Percentiles rank a stretch among this genome's conserved stretches.
These are phyloP conservation scores for Sarocladium strictum DNA, from an alignment of 2,329 filamentous ascomycete species.

Conservation along the genomic window DNA sequence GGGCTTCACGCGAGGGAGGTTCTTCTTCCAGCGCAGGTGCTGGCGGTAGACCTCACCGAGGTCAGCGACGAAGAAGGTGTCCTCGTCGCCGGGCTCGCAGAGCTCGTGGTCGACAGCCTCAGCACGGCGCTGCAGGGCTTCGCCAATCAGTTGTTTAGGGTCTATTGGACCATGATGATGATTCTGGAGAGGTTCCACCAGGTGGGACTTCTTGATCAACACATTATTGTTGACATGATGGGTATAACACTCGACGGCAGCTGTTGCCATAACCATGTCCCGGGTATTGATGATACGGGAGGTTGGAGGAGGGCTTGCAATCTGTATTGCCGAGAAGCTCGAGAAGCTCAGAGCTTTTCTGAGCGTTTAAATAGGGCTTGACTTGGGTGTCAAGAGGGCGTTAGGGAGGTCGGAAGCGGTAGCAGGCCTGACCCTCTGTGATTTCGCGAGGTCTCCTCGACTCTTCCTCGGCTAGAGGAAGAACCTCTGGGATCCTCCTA, in stretches of 20 bases:
- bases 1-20: slow-evolving; percentile 84
- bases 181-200: slow-evolving; percentile 31
- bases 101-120: slow-evolving; percentile 77
- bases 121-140: slow-evolving; percentile 81
- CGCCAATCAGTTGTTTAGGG: slow-evolving; percentile 77
- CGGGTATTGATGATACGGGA: slow-evolving; percentile 23
- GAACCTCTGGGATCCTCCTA: slow-evolving; percentile 96
- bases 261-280: slow-evolving; percentile 63
- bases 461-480: slow-evolving; percentile 99
- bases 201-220: slow-evolving; percentile 38
- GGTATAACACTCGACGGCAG: slow-evolving; percentile 48
- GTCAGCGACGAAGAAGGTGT: slow-evolving; percentile 97
- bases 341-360: slow-evolving; percentile 3
- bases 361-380: neutral
- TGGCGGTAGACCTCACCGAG: slow-evolving; percentile 98
- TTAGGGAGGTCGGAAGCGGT: slow-evolving; percentile 96
- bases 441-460: slow-evolving; percentile 97
- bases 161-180: slow-evolving; percentile 27
- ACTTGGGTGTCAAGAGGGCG: slow-evolving; percentile 29
- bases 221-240: slow-evolving; percentile 42
- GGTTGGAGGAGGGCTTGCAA: slow-evolving; percentile 12
- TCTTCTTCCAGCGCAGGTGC: slow-evolving; percentile 96
- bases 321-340: neutral
- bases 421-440: slow-evolving; percentile 84
- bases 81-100: slow-evolving; percentile 90